phyloP scores from a whole-genome alignment of 768 basidiomycete species.

The Trametes punicea region DNA sequence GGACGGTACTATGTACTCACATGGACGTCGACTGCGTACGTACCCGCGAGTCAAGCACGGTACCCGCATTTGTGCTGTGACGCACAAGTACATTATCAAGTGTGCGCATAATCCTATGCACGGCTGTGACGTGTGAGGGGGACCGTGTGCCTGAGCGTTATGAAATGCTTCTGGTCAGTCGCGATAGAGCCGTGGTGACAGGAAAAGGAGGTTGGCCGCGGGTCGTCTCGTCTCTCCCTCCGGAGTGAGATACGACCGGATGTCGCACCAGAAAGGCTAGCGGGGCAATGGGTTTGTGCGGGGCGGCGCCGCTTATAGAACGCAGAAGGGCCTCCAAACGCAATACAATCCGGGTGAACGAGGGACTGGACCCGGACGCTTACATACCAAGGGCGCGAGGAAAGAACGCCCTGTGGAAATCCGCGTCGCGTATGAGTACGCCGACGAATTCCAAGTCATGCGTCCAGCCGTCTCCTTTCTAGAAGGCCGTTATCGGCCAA shows the following conservation, averaged over 20 bases:
- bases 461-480: neutral
- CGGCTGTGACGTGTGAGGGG: conserved; percentile 1
- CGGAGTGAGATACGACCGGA: conserved; percentile 14
- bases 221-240: too few relatives aligned
- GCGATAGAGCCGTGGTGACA: neutral
- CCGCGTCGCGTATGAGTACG: conserved; percentile 2
- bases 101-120: too few relatives aligned
- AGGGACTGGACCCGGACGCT: conserved; percentile 11
- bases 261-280: neutral
- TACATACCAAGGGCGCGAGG: conserved; percentile 6
- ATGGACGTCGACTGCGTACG: too few relatives aligned
- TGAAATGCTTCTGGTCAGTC: neutral
- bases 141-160: conserved; percentile 6
- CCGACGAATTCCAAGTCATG: conserved; percentile 12
- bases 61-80: neutral
- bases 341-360: conserved; percentile 12
- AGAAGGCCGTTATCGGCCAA: conserved; percentile 11
- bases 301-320: neutral
- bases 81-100: neutral
- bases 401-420: conserved; percentile 15
- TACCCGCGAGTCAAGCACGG: too few relatives aligned
- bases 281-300: conserved; percentile 1
- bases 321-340: neutral
- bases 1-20: too few relatives aligned
- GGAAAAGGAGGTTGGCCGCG: neutral